Percentiles rank a stretch among this genome's conserved stretches.
Evolutionary conservation across 2,329 filamentous ascomycete genomes (phyloP).

Genomic region (Colletotrichum eleusines): DNA sequence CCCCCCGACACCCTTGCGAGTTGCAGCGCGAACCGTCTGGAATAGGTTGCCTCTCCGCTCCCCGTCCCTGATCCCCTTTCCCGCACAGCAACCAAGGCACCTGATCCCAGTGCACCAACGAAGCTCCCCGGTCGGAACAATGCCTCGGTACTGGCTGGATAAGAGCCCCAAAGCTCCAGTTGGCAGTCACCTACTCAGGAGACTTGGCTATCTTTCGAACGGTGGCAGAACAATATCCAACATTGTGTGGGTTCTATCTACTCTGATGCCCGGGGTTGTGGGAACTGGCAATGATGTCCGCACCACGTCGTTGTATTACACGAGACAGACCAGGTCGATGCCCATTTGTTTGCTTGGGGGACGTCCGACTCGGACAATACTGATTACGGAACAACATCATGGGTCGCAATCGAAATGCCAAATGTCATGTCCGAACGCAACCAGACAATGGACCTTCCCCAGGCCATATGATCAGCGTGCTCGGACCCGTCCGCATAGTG

Average conservation of each 20-base stretch:
- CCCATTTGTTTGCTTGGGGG: neutral
- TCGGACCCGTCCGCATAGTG: conserved; percentile 29
- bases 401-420: neutral
- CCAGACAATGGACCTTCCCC: neutral
- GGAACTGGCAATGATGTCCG: conserved; percentile 32
- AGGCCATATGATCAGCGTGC: conserved; percentile 12
- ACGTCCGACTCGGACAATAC: neutral
- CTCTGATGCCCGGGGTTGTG: conserved; percentile 25
- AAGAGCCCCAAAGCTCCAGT: conserved; percentile 18
- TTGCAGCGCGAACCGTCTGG: conserved; percentile 36
- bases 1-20: conserved; percentile 20
- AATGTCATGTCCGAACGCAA: neutral
- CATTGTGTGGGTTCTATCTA: conserved; percentile 26
- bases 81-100: neutral
- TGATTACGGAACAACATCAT: neutral
- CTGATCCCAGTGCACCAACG: conserved; percentile 1
- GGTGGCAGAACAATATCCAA: conserved; percentile 38
- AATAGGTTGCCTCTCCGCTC: conserved; percentile 39
- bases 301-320: conserved; percentile 26
- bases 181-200: conserved; percentile 28
- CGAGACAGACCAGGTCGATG: conserved; percentile 18
- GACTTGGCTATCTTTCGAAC: conserved; percentile 20
- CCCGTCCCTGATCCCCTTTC: conserved; percentile 28
- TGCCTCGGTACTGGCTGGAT: conserved; percentile 30
- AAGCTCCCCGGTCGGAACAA: conserved; percentile 23